phyloP scores from a whole-genome alignment of 140 eudicot species.

The Anethum foeniculum region DNA sequence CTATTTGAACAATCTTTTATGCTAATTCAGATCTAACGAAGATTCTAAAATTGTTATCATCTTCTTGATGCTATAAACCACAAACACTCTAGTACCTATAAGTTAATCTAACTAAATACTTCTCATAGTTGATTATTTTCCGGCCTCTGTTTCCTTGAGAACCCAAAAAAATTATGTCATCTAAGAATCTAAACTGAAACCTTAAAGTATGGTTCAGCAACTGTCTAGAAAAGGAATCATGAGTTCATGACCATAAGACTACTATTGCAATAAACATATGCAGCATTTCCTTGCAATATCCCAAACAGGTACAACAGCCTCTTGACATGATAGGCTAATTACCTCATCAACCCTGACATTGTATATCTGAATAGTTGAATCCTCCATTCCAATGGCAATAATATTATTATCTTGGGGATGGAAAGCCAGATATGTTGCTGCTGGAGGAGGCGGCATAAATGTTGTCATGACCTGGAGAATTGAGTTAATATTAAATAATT shows the following conservation, averaged over 20 bases:
- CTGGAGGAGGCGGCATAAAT: conserved; percentile 95
- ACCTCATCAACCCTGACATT: conserved; percentile 89
- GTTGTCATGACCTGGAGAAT: conserved; percentile 76
- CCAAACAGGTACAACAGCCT: neutral
- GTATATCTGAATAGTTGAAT: conserved; percentile 72
- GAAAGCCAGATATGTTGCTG: conserved; percentile 80
- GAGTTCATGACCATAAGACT: neutral
- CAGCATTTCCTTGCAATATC: neutral
- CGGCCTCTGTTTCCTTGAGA: neutral
- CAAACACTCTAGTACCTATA: neutral
- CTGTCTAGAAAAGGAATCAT: neutral
- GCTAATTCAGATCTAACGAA: neutral
- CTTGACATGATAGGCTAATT: conserved; percentile 7
- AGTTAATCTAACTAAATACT: neutral
- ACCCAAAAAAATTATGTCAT: neutral
- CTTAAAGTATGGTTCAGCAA: neutral
- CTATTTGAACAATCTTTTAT: neutral
- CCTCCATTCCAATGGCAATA: conserved; percentile 92
- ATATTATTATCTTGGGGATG: conserved; percentile 94
- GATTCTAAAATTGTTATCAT: neutral
- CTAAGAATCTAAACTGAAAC: neutral
- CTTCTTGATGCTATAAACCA: neutral
- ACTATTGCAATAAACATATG: neutral
- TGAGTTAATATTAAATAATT: neutral
- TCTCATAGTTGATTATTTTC: neutral